Evolutionary conservation across 2,329 filamentous ascomycete genomes (phyloP).

Genomic region (Talaromyces albobiverticillius): DNA sequence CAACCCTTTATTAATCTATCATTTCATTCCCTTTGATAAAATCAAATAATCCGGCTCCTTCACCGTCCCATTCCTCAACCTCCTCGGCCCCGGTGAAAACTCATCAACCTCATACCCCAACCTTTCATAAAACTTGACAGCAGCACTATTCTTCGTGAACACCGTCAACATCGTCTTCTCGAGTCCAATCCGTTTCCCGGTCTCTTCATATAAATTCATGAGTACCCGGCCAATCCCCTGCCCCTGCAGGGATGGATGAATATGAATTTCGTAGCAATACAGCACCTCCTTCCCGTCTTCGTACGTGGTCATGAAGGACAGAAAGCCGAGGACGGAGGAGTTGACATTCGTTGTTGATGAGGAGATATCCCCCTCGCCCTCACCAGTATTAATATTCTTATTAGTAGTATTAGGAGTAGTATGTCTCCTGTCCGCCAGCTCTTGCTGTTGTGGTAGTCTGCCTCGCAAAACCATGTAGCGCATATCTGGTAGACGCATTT

Average conservation of each 20-base stretch:
- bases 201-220: slow-evolving; percentile 47
- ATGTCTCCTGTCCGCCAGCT: not conserved
- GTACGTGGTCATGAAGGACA: slow-evolving; percentile 57
- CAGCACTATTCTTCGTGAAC: slow-evolving; percentile 51
- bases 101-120: slow-evolving; percentile 53
- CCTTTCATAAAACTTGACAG: slow-evolving; percentile 48
- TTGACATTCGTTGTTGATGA: not conserved
- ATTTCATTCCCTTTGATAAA: slow-evolving; percentile 45
- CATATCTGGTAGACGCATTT: slow-evolving; percentile 60
- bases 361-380: too few species aligned
- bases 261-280: slow-evolving; percentile 65
- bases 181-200: slow-evolving; percentile 47
- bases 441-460: not conserved
- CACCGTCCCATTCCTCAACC: slow-evolving; percentile 48
- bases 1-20: not conserved
- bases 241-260: slow-evolving; percentile 43
- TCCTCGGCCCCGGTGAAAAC: slow-evolving; percentile 50
- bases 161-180: slow-evolving; percentile 61
- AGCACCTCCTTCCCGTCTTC: slow-evolving; percentile 55
- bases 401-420: not conserved
- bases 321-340: slow-evolving; percentile 38
- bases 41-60: slow-evolving; percentile 53
- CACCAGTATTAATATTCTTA: not conserved
- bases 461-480: slow-evolving; percentile 52
- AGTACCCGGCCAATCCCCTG: slow-evolving; percentile 52